Base-by-base conservation (phyloP, 2,329 filamentous ascomycete genomes). In the Tolypocladium cylindrosporum region DNA sequence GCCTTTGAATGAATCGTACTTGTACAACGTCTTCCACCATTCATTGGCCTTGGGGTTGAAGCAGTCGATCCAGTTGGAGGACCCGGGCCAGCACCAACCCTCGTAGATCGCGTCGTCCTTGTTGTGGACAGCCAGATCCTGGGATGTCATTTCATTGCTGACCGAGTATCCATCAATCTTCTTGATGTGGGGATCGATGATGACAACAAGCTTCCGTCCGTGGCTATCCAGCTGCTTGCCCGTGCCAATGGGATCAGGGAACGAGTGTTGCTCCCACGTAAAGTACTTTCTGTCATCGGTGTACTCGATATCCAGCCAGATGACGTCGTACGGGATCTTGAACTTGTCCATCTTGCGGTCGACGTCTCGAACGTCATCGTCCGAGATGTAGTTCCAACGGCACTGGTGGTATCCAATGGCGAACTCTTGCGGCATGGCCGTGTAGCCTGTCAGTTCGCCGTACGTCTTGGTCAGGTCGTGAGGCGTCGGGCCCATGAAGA, bases 271-370 rank as follows among this genome's bases (percentile, higher is more conserved):
- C 67, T 99, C 93, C 90, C 91, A 99, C 0, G 92, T 97, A 71
- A 99, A 99, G 77, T 99, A 99, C 76, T 96, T 95, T 75, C 94
- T 93, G 72, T 89, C 91, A 60, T 99, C 90, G 0, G 92, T 95
- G 73, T 97, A 99, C 75, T 99, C 94, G 64, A 99, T 90, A 67
- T 99, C 94, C 21, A 99, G 85, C 94, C 94, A 99, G 67, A 99
- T 99, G 62, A 97, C 90, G 73, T 99, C 94, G 75, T 97, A 99
- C 0, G 94, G 94, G 57, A 99, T 97, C 69, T 90, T 87, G 74
- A 87, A 85, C 76, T 94, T 95, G 77, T 97, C 92, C 77, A 99
- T 96, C 71, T 95, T 96, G 63, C 89, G 86, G 71, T 97, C 92
- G 48, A 99, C 93, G 67, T 97, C 92, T 72, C 90, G 95, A 59